Base-by-base conservation (phyloP, 352 stramenopile genomes). In the Thalassiosira mediterranea region DNA sequence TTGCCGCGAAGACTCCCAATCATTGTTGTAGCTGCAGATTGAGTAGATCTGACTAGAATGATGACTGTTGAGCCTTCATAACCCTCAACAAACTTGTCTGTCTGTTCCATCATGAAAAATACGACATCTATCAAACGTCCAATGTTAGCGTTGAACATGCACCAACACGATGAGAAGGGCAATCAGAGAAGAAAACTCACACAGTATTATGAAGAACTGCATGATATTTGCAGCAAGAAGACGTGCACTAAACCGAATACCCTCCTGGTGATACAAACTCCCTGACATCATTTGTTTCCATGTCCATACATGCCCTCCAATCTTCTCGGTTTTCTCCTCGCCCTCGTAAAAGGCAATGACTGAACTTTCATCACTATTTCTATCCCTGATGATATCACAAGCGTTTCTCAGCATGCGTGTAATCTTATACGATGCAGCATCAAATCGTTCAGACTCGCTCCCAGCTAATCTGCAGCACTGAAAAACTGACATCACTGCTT, bases 341-440 rank as follows among this genome's bases (percentile, higher is more conserved):
- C 23, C 51, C n/a, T 64, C 40, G 15, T 56, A 34, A 54, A 64
- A 64, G 34, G n/a, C 29, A 49, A 3, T 21, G 26, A 56, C 23
- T 25, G 56, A 34, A 23, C 26, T 2, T 15, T 34, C 17, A 11
- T 64, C 3, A 15, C 51, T 29, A 3, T 3, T 2, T 54, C 26
- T 54, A 23, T 23, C 56, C 32, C 19, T 23, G 19, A 11, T 34
- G 21, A 68, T 62, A 23, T 65, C 46, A 13, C 21, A 10, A 26
- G 59, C 59, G 21, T 62, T 57, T 1, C 34, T 2, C 15, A 68
- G 23, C 19, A 68, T 34, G 23, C 46, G 44, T 26, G 26, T 37
- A 17, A 68, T 46, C 59, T 68, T 68, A 38, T 68, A 61, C 19
- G 59, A 60, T 8, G 59, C 31, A 29, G 59, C 59, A 23, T 2